Evolutionary conservation across 1,139 yeast species (phyloP), one percentile per base, ranked within the genome.

Genomic region (Hyphopichia khmerensis): DNA sequence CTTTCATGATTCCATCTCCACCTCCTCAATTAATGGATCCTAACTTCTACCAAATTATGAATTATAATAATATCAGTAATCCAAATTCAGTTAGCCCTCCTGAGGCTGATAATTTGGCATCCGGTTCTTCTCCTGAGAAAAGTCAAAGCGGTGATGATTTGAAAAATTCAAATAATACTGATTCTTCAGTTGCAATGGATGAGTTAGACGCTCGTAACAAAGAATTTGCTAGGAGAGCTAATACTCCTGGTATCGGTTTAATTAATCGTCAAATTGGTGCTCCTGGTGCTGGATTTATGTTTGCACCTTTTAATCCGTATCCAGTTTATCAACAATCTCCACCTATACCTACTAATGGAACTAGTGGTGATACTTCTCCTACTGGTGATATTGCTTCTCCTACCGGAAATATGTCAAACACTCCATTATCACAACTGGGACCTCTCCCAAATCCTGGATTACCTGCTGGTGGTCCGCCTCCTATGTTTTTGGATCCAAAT

Each of bases 301-400:
- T 77, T 53, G 77, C 75, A 27, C 75, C 79, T 0, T 79, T 77
- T 49, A 65, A 60, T 48, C 80, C 82, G 2, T 78, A 77, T 50
- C 64, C 69, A 6, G 59, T 74, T 62, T 73, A 71, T 48, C 70
- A 61, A 35, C 69, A 58, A 18, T 50, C 62, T 19, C 60, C 65
- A 5, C 65, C 74, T 3, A 64, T 67, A 10, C 6, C 11, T 14
- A 30, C 15, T 17, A 19, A 19, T 33, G 34, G 21, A 9, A 36
- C 51, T 34, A 50, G 35, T 33, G 36, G 23, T 14, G 19, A 35
- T n/a, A 21, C 46, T 14, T 31, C 45, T 34, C 43, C 48, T n/a
- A 29, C 21, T 43, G 24, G 24, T 36, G 30, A 2, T 31, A 13
- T 16, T 30, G 27, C 16, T 31, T 32, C 42, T 10, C 44, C 46